Conservation (phyloP, 257 asterid genomes). For the Solanum piurae region DNA sequence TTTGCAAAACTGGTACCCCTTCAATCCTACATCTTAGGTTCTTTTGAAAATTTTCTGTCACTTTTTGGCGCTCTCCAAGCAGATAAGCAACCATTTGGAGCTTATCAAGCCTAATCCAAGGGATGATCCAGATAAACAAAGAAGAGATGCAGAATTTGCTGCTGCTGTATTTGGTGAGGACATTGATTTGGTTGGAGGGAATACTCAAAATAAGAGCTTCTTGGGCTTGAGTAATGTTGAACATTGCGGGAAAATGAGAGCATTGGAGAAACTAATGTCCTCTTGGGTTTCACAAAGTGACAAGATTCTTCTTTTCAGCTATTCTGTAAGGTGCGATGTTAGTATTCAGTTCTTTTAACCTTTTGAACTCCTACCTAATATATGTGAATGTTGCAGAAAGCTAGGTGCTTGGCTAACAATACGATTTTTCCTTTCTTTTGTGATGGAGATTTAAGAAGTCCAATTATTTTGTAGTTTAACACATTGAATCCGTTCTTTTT, state of each 20-base stretch:
- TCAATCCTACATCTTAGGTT: neutral
- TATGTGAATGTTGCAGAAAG: neutral
- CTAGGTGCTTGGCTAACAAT: neutral
- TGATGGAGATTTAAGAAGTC: neutral
- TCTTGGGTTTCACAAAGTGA: constrained; percentile 76
- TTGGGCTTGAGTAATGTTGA: constrained; percentile 81
- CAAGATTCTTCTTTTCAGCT: constrained; percentile 94
- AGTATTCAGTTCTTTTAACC: neutral
- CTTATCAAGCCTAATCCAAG: constrained; percentile 87
- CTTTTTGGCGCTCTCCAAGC: neutral
- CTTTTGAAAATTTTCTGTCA: neutral
- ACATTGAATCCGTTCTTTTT: neutral
- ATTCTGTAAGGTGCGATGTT: constrained; percentile 64
- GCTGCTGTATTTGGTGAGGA: constrained; percentile 62
- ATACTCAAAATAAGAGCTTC: constrained; percentile 57
- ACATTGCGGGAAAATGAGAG: constrained; percentile 94
- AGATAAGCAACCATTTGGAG: constrained; percentile 95
- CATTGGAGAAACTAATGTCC: constrained; percentile 69
- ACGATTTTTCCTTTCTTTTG: neutral
- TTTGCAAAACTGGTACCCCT: neutral
- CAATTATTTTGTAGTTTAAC: neutral
- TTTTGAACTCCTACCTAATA: neutral
- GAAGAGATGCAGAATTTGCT: constrained; percentile 75
- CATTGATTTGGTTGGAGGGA: constrained; percentile 66
- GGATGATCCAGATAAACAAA: constrained; percentile 78